Base-by-base conservation (phyloP, 768 basidiomycete genomes). In the Agrocybe pediades region DNA sequence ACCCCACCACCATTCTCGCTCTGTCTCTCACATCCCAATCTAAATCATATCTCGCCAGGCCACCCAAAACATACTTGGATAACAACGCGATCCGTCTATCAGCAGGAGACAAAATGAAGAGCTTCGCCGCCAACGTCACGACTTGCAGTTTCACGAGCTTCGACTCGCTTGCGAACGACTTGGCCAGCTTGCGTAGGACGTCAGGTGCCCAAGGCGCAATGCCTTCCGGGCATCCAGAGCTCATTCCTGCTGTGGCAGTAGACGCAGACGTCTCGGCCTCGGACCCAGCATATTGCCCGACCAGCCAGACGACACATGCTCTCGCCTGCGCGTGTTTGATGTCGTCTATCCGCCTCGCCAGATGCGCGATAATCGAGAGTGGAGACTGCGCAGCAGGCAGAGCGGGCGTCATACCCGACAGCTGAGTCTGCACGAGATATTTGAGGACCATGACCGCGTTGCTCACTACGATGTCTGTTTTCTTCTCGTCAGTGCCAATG, bases 11-110 rank as follows among this genome's bases (percentile, higher is more conserved):
- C 81, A 94, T 87, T 46, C 96, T 82, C 4, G 85, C 87, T 21
- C 95, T 86, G 67, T 98, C 97, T 26, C 97, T 81, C 27, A 98
- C 88, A 62, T 97, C 93, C 69, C 92, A 96, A 63, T 89, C 85
- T 17, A 73, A 62, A 70, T 99, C 97, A 69, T 95, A 98, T 51
- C 89, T 80, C 2, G 94, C 95, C 17, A 97, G 80, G 2, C 83
- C 81, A 54, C n/a, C n/a, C n/a, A 97, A 83, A 17, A 94, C 82
- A 65, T 98, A 91, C 43, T 77, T 79, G 53, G 76, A 77, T 41
- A 95, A 74, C 7, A 86, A 77, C 2, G 65, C 68, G 0, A 92
- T 57, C 17, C 73, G 74, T 49, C 65, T 63, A 61, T 84, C 74
- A 16, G 72, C 66, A n/a, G 86, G 83, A 46, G 78, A 82, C 23